Conservation (phyloP, 768 basidiomycete genomes). For the Crucibulum laeve region DNA sequence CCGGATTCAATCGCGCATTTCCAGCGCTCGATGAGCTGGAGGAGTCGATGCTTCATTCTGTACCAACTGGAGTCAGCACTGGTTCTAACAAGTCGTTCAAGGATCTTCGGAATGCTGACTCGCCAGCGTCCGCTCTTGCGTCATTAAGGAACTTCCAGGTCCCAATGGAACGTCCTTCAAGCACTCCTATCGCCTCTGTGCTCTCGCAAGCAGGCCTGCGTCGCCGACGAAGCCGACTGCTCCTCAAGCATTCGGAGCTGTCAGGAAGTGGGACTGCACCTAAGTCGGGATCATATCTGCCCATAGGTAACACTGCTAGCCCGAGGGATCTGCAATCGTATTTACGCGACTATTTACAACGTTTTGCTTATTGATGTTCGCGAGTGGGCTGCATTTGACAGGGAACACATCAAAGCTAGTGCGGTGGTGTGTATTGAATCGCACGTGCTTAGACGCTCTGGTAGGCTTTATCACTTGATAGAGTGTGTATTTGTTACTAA, state of each 20-base stretch:
- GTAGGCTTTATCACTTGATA: too few species aligned
- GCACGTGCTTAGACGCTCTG: constrained; percentile 56
- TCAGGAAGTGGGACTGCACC: constrained; percentile 32
- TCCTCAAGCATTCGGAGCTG: constrained; percentile 27
- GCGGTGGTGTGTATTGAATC: constrained; percentile 86
- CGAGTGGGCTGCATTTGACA: constrained; percentile 71
- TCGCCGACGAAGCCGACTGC: constrained; percentile 41
- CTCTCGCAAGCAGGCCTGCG: constrained; percentile 58
- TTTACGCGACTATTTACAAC: constrained; percentile 46
- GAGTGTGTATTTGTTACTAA: constrained; percentile 42
- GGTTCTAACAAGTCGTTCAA: constrained; percentile 19
- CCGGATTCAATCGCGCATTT: constrained; percentile 63
- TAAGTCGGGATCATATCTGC: constrained; percentile 35
- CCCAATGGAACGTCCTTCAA: constrained; percentile 57
- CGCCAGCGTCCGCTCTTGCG: constrained; percentile 21
- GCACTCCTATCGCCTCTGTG: constrained; percentile 63
- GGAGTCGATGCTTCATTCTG: constrained; percentile 48
- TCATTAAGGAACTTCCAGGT: constrained; percentile 33
- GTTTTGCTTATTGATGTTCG: constrained; percentile 83
- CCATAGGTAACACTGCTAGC: constrained; percentile 53
- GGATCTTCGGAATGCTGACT: constrained; percentile 17
- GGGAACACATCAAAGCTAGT: constrained; percentile 62
- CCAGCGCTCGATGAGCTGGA: constrained; percentile 77
- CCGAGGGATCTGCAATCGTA: constrained; percentile 60
- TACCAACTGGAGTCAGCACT: constrained; percentile 35